Evolutionary conservation across 371 early-diverging fungal genomes (phyloP).

Genomic region (Mucor mucedo): DNA sequence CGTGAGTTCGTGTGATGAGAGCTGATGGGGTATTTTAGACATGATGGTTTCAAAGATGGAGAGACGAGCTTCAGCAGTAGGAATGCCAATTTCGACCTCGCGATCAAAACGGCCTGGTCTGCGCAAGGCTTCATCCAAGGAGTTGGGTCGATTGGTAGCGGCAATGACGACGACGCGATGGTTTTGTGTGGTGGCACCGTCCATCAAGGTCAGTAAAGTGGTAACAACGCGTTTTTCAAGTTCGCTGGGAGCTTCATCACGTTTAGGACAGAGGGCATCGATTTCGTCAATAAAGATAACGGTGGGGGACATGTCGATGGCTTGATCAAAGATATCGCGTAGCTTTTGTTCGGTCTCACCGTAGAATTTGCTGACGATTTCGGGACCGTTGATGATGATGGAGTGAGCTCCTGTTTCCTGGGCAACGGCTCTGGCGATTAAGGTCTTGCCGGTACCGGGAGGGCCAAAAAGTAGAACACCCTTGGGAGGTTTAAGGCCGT

Average conservation of each 20-base stretch:
- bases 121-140: constrained; percentile 95
- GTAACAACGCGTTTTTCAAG: constrained; percentile 94
- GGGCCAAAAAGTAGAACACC: constrained; percentile 96
- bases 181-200: constrained; percentile 68
- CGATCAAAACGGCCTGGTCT: constrained; percentile 98
- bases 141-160: constrained; percentile 96
- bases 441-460: constrained; percentile 98
- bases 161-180: constrained; percentile 85
- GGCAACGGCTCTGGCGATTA: constrained; percentile 92
- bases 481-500: constrained; percentile 83
- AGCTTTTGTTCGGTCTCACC: constrained; percentile 97
- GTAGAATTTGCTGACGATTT: constrained; percentile 93
- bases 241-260: constrained; percentile 80
- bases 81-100: constrained; percentile 96
- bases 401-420: constrained; percentile 81
- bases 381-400: constrained; percentile 94
- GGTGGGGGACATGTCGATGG: constrained; percentile 82
- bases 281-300: constrained; percentile 99
- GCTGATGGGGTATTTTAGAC: constrained; percentile 68
- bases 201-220: constrained; percentile 96
- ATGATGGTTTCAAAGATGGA: constrained; percentile 83
- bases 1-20: constrained; percentile 62
- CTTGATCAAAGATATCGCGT: constrained; percentile 82
- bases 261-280: constrained; percentile 93
- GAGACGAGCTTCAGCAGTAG: constrained; percentile 71